phyloP scores from a whole-genome alignment of 192 early-diverging fungal species.

The Phycomyces blakesleeanus region DNA sequence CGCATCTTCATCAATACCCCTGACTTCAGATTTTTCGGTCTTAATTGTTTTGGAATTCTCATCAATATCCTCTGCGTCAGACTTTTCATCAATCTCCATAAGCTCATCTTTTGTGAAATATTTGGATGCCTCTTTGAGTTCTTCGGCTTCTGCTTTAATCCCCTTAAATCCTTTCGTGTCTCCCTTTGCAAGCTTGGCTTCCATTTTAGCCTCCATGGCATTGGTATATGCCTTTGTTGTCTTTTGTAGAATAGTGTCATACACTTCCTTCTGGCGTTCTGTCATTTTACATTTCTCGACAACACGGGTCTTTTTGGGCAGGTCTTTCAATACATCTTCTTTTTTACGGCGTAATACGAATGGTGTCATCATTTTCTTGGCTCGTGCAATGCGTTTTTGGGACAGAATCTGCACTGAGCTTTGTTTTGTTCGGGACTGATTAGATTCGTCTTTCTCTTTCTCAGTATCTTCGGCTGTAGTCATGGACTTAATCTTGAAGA shows the following conservation, averaged over 20 bases:
- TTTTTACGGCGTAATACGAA: slow-evolving; percentile 88
- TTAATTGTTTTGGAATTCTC: too few species aligned
- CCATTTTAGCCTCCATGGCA: slow-evolving; percentile 10
- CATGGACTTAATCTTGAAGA: slow-evolving; percentile 60
- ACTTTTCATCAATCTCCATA: too few species aligned
- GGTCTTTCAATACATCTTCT: slow-evolving; percentile 58
- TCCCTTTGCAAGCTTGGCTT: background rate
- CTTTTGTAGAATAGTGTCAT: slow-evolving; percentile 45
- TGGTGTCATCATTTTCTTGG: slow-evolving; percentile 79
- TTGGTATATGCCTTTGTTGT: slow-evolving; percentile 16
- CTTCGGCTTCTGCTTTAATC: too few species aligned
- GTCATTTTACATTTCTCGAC: slow-evolving; percentile 52
- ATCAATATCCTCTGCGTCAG: too few species aligned
- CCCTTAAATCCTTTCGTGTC: too few species aligned
- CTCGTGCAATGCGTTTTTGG: slow-evolving; percentile 66
- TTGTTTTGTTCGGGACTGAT: background rate
- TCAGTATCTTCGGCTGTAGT: background rate
- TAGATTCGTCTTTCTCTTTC: slow-evolving; percentile 1
- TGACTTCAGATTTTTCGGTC: too few species aligned
- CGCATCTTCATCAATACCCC: too few species aligned
- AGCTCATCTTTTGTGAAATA: too few species aligned
- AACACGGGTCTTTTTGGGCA: slow-evolving; percentile 58
- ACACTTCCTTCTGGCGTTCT: slow-evolving; percentile 45
- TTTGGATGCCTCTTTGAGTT: too few species aligned
- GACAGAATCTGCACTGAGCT: slow-evolving; percentile 43